Evolutionary conservation across 1,139 yeast genomes (phyloP).

Genomic region (Saccharomycopsis phalli): DNA sequence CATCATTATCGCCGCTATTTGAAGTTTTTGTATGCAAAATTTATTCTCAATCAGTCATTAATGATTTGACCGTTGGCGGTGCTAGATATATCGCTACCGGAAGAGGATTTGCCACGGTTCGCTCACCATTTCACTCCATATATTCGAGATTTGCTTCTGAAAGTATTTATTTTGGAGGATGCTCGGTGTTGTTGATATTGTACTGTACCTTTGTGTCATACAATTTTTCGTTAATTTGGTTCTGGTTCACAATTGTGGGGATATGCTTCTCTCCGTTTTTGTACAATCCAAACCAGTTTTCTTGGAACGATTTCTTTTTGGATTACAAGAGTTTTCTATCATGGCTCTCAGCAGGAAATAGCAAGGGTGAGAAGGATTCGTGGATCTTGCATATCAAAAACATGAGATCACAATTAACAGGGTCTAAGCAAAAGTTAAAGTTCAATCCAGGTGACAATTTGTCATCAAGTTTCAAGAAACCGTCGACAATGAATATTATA

Average conservation of each 20-base stretch:
- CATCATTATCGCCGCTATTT: constrained; percentile 72
- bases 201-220: constrained; percentile 65
- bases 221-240: constrained; percentile 75
- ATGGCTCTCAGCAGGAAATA: constrained; percentile 67
- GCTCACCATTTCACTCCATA: constrained; percentile 50
- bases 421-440: constrained; percentile 43
- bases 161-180: constrained; percentile 59
- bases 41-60: constrained; percentile 61
- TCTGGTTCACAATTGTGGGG: constrained; percentile 68
- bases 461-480: constrained; percentile 28
- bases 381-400: constrained; percentile 53
- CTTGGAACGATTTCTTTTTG: constrained; percentile 55
- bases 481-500: constrained; percentile 42
- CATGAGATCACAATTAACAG: constrained; percentile 55
- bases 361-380: constrained; percentile 37
- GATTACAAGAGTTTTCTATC: constrained; percentile 59
- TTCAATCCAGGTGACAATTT: constrained; percentile 29
- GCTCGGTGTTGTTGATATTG: constrained; percentile 45
- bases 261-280: constrained; percentile 70
- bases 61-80: constrained; percentile 71
- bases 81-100: constrained; percentile 83
- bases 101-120: constrained; percentile 70
- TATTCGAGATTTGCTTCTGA: constrained; percentile 57
- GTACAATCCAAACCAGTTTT: constrained; percentile 83
- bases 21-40: constrained; percentile 85